Base-by-base conservation (phyloP, 306 rosid species). In the Pterocarpus santalinus region DNA sequence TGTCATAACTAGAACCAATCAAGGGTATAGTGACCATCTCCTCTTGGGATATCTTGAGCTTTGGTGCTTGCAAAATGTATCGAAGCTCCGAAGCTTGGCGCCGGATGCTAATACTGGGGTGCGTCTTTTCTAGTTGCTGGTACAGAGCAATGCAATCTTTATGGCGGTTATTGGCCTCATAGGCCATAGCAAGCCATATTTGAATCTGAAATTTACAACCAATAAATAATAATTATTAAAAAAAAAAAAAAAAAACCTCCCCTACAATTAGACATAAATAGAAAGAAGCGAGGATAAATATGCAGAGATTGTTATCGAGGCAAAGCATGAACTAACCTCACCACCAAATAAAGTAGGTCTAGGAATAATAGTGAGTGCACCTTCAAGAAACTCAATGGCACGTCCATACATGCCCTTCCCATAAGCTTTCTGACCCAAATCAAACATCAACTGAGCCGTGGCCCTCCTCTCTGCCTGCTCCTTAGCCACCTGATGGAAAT, bases 111-210 rank as follows among this genome's bases (percentile, higher is more conserved):
- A 87, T 57, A 78, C 87, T 86, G 2, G 98, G 97, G 77, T 93
- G 98, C 14, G 76, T 79, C 79, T 55, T 88, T 89, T 95, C 99
- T 81, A 95, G 82, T 80, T 89, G 94, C 88, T 51, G 66, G 92
- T 95, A 95, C 4, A 95, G 89, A 41, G 87, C 94, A 80, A 95
- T 95, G 86, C 99, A 95, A 80, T 93, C 99, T 0, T 73, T 61
- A 56, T 93, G 99, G 76, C 99, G 97, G 69, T 89, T 88, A 55
- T 93, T 84, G 65, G 99, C 99, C 74, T 95, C 99, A 41, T 95
- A 95, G n/a, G 99, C 99, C 98, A 95, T 95, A 55, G 98, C 99
- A 80, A 95, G 90, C 98, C 99, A 95, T 83, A 95, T 95, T 82
- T 93, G 97, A 60, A 95, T 93, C 99, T 95, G 91, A 84, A 82